These are phyloP conservation scores for Blastocystis sp. DNA, from an alignment of 352 stramenopile species.

Conservation along the genomic window DNA sequence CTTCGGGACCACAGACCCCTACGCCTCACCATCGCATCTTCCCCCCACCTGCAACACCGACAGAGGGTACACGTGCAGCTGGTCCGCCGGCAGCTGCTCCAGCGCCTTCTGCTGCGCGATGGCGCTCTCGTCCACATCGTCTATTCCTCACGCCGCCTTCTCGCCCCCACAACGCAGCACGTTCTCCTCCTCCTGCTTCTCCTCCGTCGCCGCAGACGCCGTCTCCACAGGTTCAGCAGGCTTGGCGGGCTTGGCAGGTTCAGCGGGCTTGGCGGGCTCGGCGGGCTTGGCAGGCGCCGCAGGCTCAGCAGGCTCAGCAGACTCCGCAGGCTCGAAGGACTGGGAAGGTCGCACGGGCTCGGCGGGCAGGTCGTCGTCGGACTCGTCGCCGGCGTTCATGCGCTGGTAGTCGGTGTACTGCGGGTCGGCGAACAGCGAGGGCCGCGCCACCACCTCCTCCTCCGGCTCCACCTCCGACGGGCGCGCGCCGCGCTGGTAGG, in stretches of 20 bases:
- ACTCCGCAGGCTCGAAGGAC: neutral
- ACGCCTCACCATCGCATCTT: neutral
- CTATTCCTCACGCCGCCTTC: neutral
- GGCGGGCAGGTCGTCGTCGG: neutral
- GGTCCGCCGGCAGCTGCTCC: conserved; percentile 9
- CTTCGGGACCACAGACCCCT: neutral
- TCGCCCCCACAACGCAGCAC: neutral
- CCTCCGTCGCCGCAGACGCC: neutral
- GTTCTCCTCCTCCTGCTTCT: neutral
- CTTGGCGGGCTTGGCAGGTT: neutral
- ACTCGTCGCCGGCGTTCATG: neutral
- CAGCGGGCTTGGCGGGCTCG: neutral
- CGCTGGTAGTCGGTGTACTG: conserved; percentile 45
- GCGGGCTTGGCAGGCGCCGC: neutral
- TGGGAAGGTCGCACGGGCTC: neutral
- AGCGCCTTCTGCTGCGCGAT: conserved; percentile 31
- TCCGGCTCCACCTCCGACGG: neutral
- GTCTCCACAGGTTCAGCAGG: neutral
- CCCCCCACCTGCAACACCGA: neutral
- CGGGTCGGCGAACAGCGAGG: conserved; percentile 29
- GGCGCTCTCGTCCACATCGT: conserved; percentile 50
- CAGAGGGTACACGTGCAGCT: conserved; percentile 26
- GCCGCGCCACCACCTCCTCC: conserved; percentile 9
- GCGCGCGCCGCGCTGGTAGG: neutral
- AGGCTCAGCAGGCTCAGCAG: neutral